Percentiles rank a stretch among this genome's conserved stretches.
phyloP scores from a whole-genome alignment of 2,329 filamentous ascomycete genomes.

The Xylaria sp. region DNA sequence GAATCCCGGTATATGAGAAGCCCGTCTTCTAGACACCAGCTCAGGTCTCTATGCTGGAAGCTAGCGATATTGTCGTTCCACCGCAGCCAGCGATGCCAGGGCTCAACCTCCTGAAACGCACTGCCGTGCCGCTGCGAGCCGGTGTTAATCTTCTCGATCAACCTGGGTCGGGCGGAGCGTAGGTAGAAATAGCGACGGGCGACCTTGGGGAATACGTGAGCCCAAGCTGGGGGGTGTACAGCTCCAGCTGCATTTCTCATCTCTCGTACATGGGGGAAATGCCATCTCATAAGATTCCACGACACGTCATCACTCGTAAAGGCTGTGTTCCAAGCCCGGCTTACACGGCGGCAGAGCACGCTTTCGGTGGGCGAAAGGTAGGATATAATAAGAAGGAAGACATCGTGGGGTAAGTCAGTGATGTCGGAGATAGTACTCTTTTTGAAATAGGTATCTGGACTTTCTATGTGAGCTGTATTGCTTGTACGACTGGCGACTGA shows the following conservation, averaged over 20 bases:
- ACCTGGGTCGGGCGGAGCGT: constrained; percentile 58
- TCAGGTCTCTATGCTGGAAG: constrained; percentile 60
- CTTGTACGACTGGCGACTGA: not conserved
- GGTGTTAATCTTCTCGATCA: constrained; percentile 58
- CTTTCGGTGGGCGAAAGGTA: constrained; percentile 62
- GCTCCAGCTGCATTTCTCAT: constrained; percentile 50
- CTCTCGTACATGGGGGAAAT: constrained; percentile 66
- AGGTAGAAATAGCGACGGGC: constrained; percentile 67
- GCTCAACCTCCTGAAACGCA: constrained; percentile 52
- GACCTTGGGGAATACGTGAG: constrained; percentile 59
- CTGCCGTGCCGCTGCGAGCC: constrained; percentile 47
- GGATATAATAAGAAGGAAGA: constrained; percentile 66
- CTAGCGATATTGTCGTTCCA: constrained; percentile 53
- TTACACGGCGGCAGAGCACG: constrained; percentile 64
- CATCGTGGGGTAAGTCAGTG: constrained; percentile 64
- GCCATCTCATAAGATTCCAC: constrained; percentile 59
- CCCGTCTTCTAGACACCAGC: constrained; percentile 66
- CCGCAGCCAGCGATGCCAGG: constrained; percentile 59
- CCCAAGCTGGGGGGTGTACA: constrained; percentile 51
- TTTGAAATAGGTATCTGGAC: not conserved
- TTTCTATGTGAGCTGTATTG: not conserved
- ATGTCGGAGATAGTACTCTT: constrained; percentile 47
- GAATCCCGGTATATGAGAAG: constrained; percentile 64
- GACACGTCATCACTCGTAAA: constrained; percentile 62
- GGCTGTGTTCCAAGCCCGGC: constrained; percentile 58